Conservation (phyloP, 1,284 basidiomycete genomes). For the Rugosomyces carneus region DNA sequence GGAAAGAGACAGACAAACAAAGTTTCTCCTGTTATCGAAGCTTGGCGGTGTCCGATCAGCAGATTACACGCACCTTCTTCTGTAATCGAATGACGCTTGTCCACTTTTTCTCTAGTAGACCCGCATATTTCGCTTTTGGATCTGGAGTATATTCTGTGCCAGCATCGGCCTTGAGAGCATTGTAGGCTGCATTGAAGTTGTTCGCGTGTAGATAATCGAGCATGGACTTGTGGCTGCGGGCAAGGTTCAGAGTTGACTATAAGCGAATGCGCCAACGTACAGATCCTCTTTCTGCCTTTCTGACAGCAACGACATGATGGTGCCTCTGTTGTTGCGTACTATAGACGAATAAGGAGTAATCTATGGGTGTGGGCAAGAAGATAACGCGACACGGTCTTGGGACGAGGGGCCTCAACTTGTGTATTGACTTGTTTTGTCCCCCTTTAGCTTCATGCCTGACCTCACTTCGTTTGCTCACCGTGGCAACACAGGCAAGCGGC, state of each 20-base stretch:
- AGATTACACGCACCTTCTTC: slow-evolving; percentile 64
- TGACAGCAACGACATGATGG: slow-evolving; percentile 51
- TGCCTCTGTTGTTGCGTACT: neutral
- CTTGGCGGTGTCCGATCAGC: neutral
- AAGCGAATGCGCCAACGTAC: slow-evolving; percentile 44
- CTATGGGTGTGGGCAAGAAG: neutral
- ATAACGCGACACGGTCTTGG: slow-evolving; percentile 12
- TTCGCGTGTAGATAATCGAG: slow-evolving; percentile 75
- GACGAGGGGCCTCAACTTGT: slow-evolving; percentile 3
- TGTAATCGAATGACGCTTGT: slow-evolving; percentile 88
- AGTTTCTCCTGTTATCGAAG: neutral
- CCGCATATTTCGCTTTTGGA: slow-evolving; percentile 78
- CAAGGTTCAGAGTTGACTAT: slow-evolving; percentile 10
- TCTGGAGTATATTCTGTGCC: slow-evolving; percentile 67
- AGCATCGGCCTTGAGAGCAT: slow-evolving; percentile 57
- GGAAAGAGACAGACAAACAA: neutral
- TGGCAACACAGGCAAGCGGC: neutral
- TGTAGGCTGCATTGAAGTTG: slow-evolving; percentile 58
- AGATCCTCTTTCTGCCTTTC: slow-evolving; percentile 82
- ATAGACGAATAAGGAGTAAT: neutral
- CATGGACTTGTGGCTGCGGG: slow-evolving; percentile 72
- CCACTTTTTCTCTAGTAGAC: slow-evolving; percentile 93
- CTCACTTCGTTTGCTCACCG: neutral
- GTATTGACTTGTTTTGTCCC: slow-evolving; percentile 17
- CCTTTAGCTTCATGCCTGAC: neutral